phyloP scores from a whole-genome alignment of 768 basidiomycete genomes.

The Agrocybe chaxingu region DNA sequence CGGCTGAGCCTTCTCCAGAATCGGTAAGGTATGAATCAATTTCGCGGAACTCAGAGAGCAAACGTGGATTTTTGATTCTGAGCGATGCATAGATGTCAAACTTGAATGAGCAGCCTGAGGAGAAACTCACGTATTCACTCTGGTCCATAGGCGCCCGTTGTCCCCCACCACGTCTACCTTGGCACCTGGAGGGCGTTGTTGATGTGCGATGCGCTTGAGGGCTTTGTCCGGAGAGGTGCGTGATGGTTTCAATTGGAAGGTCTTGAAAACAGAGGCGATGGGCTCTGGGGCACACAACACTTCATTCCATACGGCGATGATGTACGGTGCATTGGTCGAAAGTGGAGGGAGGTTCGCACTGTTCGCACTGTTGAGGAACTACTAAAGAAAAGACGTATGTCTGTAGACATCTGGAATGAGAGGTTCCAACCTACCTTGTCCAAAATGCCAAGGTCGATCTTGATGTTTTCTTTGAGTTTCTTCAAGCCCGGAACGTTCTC shows the following conservation, averaged over 20 bases:
- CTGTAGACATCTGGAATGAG: background rate
- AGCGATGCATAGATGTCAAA: background rate
- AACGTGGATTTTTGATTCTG: slow-evolving; percentile 74
- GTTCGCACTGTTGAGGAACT: slow-evolving; percentile 55
- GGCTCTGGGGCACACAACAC: slow-evolving; percentile 58
- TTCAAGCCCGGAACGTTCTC: slow-evolving; percentile 43
- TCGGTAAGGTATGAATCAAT: slow-evolving; percentile 78
- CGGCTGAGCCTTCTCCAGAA: slow-evolving; percentile 47
- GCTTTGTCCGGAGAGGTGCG: slow-evolving; percentile 5
- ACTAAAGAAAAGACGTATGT: slow-evolving; percentile 35
- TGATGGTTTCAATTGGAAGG: slow-evolving; percentile 30
- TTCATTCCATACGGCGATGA: slow-evolving; percentile 82
- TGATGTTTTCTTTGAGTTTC: slow-evolving; percentile 42
- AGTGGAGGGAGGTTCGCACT: slow-evolving; percentile 44
- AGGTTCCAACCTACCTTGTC: slow-evolving; percentile 34
- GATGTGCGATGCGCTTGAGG: slow-evolving; percentile 20
- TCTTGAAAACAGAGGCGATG: slow-evolving; percentile 56
- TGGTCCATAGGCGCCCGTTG: slow-evolving; percentile 73
- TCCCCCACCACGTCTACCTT: slow-evolving; percentile 84
- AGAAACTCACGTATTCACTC: slow-evolving; percentile 78
- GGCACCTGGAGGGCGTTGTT: slow-evolving; percentile 31
- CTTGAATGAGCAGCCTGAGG: background rate
- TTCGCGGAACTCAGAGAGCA: slow-evolving; percentile 80
- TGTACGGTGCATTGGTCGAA: slow-evolving; percentile 78
- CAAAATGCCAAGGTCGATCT: slow-evolving; percentile 41